Conservation (phyloP, 179 eudicot species). For the Beta macrorhiza region DNA sequence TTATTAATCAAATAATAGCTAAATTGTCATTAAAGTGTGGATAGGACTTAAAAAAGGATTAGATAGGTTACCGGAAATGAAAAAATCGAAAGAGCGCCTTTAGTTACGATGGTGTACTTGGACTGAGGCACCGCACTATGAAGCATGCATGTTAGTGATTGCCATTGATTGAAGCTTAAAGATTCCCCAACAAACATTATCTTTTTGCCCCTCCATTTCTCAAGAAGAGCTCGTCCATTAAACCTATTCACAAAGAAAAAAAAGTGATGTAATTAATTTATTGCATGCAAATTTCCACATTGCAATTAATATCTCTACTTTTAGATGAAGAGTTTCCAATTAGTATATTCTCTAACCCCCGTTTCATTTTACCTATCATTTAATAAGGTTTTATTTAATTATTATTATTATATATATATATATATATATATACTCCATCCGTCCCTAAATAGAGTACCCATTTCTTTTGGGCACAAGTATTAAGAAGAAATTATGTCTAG, state of each 20-base stretch:
- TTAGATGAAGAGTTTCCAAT: too few species aligned
- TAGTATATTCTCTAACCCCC: too few species aligned
- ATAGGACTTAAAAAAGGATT: neutral
- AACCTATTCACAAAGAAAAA: slow-evolving; percentile 35
- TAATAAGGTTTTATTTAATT: too few species aligned
- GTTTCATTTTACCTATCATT: too few species aligned
- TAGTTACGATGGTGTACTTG: slow-evolving; percentile 37
- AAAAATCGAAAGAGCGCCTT: slow-evolving; percentile 37
- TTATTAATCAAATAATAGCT: neutral
- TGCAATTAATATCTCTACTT: neutral
- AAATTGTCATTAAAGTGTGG: neutral
- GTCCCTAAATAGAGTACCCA: too few species aligned
- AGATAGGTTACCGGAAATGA: slow-evolving; percentile 40
- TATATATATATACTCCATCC: too few species aligned
- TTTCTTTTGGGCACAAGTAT: too few species aligned
- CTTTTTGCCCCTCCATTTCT: slow-evolving; percentile 53
- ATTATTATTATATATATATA: too few species aligned
- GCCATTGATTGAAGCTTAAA: slow-evolving; percentile 60
- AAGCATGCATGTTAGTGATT: slow-evolving; percentile 73
- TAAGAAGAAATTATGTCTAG: too few species aligned
- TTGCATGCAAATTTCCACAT: neutral
- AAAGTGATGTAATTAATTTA: too few species aligned
- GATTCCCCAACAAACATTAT: slow-evolving; percentile 88
- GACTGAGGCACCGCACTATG: slow-evolving; percentile 53
- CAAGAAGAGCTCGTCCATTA: slow-evolving; percentile 45